Evolutionary conservation across 169 alveolate species (phyloP), one percentile per base, ranked within the genome.

Genomic region (Ichthyophthirius multifiliis): DNA sequence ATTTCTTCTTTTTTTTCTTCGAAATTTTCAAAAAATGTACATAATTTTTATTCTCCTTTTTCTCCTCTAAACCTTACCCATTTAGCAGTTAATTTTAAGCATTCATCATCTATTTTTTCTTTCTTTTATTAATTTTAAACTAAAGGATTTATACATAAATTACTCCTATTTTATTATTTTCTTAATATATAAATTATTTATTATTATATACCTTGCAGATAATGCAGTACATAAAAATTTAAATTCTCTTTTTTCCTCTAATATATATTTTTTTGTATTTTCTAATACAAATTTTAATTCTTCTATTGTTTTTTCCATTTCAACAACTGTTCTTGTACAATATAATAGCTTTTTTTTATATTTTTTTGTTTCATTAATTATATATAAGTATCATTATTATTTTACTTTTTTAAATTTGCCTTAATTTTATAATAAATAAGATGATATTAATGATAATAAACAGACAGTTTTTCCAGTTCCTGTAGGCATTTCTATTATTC

Each of bases 381-480:
- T 5, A 30, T 9, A 27, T 30, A 64, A 32, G 27, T 12, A 12
- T 35, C n/a, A 15, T 67, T 16, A 39, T 34, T 34, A 35, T n/a
- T 23, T 74, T 9, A 74, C 67, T 30, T 44, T 44, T 55, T 81
- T 81, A 71, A 67, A 30, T 48, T 84, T 80, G 30, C 92, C 95
- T 3, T 98, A 98, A 75, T 92, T 92, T 37, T 93, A 88, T 71
- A 94, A 89, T 82, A 96, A 98, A 80, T 96, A 97, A 23, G 98
- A 93, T 16, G 98, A 89, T 41, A 97, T 94, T 39, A 97, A 86
- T 30, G 99, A 95, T 48, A 98, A 87, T 41, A 98, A 84, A n/a
- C 99, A 96, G 43, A 98, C 99, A 7, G 99, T 98, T 80, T 98
- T 98, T 13, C 99, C 99, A 74, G 99, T 97, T 10, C 99, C 99